Conservation (phyloP, 306 rosid genomes). For the Castanopsis chinensis region DNA sequence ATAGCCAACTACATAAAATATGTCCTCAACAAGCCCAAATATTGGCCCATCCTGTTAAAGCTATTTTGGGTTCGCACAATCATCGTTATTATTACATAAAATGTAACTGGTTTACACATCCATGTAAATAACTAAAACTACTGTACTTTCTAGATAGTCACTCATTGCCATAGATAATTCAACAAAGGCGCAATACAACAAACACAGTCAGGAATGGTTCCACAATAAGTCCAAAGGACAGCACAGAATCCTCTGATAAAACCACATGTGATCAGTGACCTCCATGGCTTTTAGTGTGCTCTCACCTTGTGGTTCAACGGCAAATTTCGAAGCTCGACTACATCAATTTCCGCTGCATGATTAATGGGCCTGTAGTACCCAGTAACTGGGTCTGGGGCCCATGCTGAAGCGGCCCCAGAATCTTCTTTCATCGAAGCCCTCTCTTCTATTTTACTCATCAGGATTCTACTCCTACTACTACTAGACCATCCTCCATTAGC, state of each 20-base stretch:
- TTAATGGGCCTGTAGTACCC: conserved; percentile 55
- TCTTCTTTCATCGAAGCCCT: not conserved
- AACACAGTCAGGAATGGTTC: not conserved
- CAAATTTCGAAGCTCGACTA: conserved; percentile 46
- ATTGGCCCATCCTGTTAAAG: too few species aligned
- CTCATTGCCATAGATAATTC: not conserved
- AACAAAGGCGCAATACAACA: not conserved
- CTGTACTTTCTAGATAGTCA: too few species aligned
- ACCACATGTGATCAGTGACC: not conserved
- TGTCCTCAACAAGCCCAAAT: too few species aligned
- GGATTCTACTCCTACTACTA: not conserved
- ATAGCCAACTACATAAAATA: too few species aligned
- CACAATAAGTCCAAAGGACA: not conserved
- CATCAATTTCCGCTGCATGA: conserved; percentile 36
- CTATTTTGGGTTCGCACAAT: too few species aligned
- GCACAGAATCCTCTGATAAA: not conserved
- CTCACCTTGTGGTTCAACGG: conserved; percentile 40
- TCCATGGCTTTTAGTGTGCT: not conserved
- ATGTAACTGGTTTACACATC: too few species aligned
- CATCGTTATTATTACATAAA: too few species aligned
- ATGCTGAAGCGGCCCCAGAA: conserved; percentile 29
- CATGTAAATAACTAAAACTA: too few species aligned
- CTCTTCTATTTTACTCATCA: conserved; percentile 32
- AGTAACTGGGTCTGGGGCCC: conserved; percentile 55
- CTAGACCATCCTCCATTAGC: conserved; percentile 11